Base-by-base conservation (phyloP, 1,284 basidiomycete genomes). In the Cystobasidium sp. region DNA sequence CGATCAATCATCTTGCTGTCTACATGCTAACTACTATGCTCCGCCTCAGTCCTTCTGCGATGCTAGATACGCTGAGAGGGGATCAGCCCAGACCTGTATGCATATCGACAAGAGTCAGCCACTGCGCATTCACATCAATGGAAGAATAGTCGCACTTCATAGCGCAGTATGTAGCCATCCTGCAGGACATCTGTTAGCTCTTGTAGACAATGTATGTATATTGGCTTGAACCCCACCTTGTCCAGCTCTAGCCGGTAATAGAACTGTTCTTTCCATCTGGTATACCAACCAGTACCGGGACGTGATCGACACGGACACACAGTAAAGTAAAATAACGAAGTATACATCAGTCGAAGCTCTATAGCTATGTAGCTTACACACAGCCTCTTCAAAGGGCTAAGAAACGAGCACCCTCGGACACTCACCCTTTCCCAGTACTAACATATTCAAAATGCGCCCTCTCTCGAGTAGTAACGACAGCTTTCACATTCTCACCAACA, bases 61-160 rank as follows among this genome's bases (percentile, higher is more conserved):
- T 6, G 62, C 62, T 1, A 65, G 62, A 22, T 65, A 65, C 7
- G 62, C 62, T 9, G 62, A 65, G 10, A 65, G 62, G n/a, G 62
- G 62, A 39, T 65, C 62, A 37, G 62, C 62, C 62, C 62, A 65
- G 44, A 65, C 62, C 62, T 65, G 62, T 5, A 52, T 65, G 62
- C n/a, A 52, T 12, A 6, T 6, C 1, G 6, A 12, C 22, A 56
- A 12, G 24, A 56, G 53, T 24, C 53, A 22, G 20, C 39, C 24
- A 22, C 5, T 44, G 12, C 9, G 18, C 6, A 44, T 7, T 7
- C 22, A 16, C 7, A n/a, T 37, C 24, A n/a, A 20, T 37, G 44
- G 1, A 12, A 1, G 9, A 39, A 12, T 8, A 14, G n/a, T 12
- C 14, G 6, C 39, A 61, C 59, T 44, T 61, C 59, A 24, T 61